These are phyloP conservation scores for Russula foetens DNA, from an alignment of 768 basidiomycete genomes.

Conservation along the genomic window DNA sequence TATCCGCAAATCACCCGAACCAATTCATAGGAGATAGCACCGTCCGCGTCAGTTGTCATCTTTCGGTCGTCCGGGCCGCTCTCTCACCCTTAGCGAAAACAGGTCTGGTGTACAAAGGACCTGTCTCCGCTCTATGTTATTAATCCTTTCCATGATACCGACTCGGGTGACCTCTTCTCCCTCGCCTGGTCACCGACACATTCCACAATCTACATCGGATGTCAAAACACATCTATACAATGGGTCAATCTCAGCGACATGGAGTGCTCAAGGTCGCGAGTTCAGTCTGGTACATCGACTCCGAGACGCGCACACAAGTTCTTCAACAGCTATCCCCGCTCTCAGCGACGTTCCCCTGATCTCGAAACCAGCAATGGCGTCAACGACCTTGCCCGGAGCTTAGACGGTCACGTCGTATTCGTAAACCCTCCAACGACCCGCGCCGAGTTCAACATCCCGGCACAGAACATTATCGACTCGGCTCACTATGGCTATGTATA, in stretches of 20 bases:
- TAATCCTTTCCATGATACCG: slow-evolving; percentile 68
- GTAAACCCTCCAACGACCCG: slow-evolving; percentile 23
- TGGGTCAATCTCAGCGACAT: slow-evolving; percentile 59
- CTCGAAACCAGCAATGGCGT: slow-evolving; percentile 52
- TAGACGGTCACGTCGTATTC: slow-evolving; percentile 21
- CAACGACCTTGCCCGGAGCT: slow-evolving; percentile 26
- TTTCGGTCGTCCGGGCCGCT: background rate
- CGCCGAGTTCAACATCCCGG: slow-evolving; percentile 47
- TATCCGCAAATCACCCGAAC: background rate
- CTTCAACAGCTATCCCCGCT: slow-evolving; percentile 83
- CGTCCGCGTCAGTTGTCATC: slow-evolving; percentile 51
- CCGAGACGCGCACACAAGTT: slow-evolving; percentile 67
- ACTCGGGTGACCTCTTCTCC: slow-evolving; percentile 83
- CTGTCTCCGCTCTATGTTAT: slow-evolving; percentile 64
- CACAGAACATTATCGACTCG: slow-evolving; percentile 68
- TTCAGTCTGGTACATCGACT: slow-evolving; percentile 24
- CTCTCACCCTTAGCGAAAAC: background rate
- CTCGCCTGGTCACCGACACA: slow-evolving; percentile 64
- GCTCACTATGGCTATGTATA: slow-evolving; percentile 96
- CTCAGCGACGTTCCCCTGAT: slow-evolving; percentile 60
- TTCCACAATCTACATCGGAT: slow-evolving; percentile 76
- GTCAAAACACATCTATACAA: slow-evolving; percentile 89
- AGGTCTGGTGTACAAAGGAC: slow-evolving; percentile 79
- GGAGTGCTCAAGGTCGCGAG: slow-evolving; percentile 9
- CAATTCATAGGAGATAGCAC: slow-evolving; percentile 68